phyloP scores from a whole-genome alignment of 257 asterid genomes.

The Solanum acaule region DNA sequence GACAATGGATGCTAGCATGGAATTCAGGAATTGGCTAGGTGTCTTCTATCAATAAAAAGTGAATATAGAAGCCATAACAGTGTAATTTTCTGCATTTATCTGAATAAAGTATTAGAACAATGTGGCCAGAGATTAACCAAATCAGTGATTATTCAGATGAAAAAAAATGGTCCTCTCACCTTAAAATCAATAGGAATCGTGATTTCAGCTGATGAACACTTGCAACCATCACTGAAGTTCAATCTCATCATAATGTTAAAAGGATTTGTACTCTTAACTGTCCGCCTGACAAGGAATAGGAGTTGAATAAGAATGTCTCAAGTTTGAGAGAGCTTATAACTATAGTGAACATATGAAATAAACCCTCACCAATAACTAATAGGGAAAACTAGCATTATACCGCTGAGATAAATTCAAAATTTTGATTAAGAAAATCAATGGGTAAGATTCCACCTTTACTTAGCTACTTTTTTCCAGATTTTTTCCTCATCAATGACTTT shows the following conservation, averaged over 20 bases:
- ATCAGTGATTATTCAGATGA: background rate
- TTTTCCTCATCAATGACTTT: background rate
- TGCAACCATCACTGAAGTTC: constrained; percentile 77
- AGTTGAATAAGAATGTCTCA: background rate
- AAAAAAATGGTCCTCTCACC: constrained; percentile 26
- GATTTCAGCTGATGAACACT: constrained; percentile 42
- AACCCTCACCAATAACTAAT: background rate
- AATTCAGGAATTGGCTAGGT: background rate
- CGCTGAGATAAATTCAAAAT: background rate
- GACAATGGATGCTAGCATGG: background rate
- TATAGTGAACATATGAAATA: background rate
- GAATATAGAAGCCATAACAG: background rate
- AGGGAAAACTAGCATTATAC: background rate
- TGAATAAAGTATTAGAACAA: background rate
- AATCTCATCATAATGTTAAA: constrained; percentile 51
- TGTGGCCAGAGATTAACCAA: background rate
- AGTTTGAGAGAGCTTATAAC: background rate
- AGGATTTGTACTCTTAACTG: constrained; percentile 39
- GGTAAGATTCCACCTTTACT: background rate
- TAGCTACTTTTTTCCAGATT: background rate
- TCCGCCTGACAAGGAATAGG: constrained; percentile 53
- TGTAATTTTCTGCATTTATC: background rate
- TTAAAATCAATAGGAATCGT: constrained; percentile 71
- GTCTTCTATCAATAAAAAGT: background rate
- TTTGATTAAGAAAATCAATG: background rate